Evolutionary conservation across 148 eudicot genomes (phyloP).

Genomic region (Silene latifolia): DNA sequence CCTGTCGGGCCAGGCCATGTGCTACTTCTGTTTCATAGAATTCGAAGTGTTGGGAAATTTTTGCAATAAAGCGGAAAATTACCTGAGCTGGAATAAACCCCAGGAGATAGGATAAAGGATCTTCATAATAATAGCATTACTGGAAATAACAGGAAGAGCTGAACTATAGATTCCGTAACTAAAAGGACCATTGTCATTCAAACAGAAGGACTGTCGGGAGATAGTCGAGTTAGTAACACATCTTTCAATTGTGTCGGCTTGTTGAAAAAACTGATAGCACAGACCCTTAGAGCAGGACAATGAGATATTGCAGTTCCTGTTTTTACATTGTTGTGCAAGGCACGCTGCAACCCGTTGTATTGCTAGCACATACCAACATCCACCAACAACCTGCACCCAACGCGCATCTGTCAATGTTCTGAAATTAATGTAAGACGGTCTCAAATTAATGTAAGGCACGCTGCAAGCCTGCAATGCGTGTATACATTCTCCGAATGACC

Average conservation of each 20-base stretch:
- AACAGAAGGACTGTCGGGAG: constrained; percentile 45
- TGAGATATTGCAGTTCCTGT: constrained; percentile 40
- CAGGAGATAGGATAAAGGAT: constrained; percentile 83
- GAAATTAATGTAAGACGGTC: too few species aligned
- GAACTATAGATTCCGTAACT: constrained; percentile 63
- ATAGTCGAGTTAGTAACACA: constrained; percentile 51
- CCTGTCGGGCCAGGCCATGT: too few species aligned
- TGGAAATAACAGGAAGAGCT: constrained; percentile 82
- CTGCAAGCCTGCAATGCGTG: too few species aligned
- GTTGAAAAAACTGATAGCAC: constrained; percentile 49
- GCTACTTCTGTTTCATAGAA: too few species aligned
- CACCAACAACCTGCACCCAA: constrained; percentile 68
- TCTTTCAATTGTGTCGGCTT: constrained; percentile 24
- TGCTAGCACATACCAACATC: constrained; percentile 88
- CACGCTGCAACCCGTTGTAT: constrained; percentile 80
- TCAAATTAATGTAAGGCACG: too few species aligned
- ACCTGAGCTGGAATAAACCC: constrained; percentile 83
- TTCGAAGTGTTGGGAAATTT: too few species aligned
- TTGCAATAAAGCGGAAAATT: too few species aligned
- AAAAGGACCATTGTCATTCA: constrained; percentile 54
- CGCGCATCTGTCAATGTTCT: background rate
- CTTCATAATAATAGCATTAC: constrained; percentile 64
- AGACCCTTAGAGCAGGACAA: constrained; percentile 64
- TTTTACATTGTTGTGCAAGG: constrained; percentile 57
- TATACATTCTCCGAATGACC: too few species aligned